These are phyloP conservation scores for Pichia deserticola DNA, from an alignment of 805 yeast species.

Conservation along the genomic window DNA sequence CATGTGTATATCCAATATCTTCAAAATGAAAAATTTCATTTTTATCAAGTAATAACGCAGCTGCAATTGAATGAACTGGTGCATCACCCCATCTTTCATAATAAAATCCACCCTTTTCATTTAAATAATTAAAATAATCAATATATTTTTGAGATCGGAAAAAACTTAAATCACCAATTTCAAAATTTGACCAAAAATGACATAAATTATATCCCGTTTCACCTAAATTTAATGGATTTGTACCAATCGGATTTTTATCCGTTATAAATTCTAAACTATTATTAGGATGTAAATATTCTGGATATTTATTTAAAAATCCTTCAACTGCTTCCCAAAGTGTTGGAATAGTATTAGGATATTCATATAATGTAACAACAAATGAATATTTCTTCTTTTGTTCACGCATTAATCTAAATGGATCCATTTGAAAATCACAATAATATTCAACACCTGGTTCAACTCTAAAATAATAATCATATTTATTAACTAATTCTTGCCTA, in stretches of 20 bases:
- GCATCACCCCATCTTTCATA: conserved; percentile 96
- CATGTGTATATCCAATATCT: conserved; percentile 75
- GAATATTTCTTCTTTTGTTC: conserved; percentile 76
- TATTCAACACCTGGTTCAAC: conserved; percentile 91
- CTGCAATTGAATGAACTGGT: conserved; percentile 76
- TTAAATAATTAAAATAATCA: conserved; percentile 55
- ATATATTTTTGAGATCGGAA: conserved; percentile 60
- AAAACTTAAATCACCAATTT: conserved; percentile 63
- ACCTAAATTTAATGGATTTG: conserved; percentile 25
- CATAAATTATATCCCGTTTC: conserved; percentile 58
- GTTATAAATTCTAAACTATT: conserved; percentile 53
- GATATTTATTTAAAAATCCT: conserved; percentile 49
- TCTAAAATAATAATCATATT: conserved; percentile 88
- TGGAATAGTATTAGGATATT: conserved; percentile 78
- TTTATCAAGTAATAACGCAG: conserved; percentile 48
- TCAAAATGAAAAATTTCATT: conserved; percentile 67
- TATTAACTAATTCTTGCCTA: conserved; percentile 59
- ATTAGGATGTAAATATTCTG: conserved; percentile 56
- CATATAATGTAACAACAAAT: conserved; percentile 76
- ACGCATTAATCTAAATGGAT: conserved; percentile 77
- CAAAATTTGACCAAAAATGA: conserved; percentile 87
- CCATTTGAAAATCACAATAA: conserved; percentile 82
- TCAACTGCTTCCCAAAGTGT: conserved; percentile 75
- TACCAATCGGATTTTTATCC: conserved; percentile 43
- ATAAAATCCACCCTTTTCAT: conserved; percentile 67